Evolutionary conservation across 129 eudicot species (phyloP).

Genomic region (Ambrosia artemisiifolia): DNA sequence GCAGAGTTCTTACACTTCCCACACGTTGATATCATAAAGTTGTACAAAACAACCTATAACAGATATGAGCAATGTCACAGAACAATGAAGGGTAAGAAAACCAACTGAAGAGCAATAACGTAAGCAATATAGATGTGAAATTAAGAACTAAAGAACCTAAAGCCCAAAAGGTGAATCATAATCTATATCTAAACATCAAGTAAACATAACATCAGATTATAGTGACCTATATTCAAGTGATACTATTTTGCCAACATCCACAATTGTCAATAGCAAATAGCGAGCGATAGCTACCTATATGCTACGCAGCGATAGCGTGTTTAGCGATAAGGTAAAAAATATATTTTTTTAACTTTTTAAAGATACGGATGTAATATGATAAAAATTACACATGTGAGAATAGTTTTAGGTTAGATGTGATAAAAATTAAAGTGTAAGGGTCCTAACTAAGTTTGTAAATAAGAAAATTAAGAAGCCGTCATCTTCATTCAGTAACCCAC

Average conservation of each 20-base stretch:
- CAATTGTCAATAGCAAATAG: no score
- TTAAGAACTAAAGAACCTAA: not conserved
- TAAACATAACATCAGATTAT: not conserved
- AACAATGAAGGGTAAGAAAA: not conserved
- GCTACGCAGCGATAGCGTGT: no score
- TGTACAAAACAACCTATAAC: constrained; percentile 73
- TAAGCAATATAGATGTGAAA: not conserved
- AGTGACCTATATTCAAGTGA: not conserved
- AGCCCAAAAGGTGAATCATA: not conserved
- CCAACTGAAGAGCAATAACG: not conserved
- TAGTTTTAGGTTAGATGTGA: no score
- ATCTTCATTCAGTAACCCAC: no score
- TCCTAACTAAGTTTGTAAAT: no score
- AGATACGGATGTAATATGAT: no score
- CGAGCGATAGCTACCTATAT: no score
- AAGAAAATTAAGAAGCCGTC: no score
- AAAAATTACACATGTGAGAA: no score
- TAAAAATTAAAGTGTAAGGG: no score
- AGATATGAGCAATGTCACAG: not conserved
- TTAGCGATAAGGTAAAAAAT: no score
- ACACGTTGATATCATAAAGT: constrained; percentile 85
- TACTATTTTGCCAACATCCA: not conserved
- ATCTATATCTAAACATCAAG: constrained; percentile 7
- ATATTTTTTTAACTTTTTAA: no score
- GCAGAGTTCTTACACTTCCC: constrained; percentile 73